Evolutionary conservation across 441 rosid genomes (phyloP), one percentile per base, ranked within the genome.

Genomic region (Populus hybrid): DNA sequence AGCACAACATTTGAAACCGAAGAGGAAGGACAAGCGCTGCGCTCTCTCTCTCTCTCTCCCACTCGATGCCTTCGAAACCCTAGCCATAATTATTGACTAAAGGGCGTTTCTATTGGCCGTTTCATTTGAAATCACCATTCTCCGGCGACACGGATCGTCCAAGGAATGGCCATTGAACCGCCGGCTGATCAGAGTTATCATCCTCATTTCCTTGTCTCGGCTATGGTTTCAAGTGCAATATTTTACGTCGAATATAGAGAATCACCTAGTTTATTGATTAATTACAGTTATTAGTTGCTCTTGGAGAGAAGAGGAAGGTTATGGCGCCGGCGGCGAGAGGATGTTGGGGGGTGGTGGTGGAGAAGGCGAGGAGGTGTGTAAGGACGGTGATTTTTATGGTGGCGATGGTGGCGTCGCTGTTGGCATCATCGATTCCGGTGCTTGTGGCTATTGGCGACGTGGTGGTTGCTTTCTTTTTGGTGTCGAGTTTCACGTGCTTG

Each of bases 401-500:
- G 80, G 93, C 99, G 85, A 95, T 95, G 99, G 87, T 86, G 75
- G 93, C 89, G 38, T 95, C 99, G 75, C 87, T 95, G n/a, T 76
- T 93, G 75, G 93, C 87, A 29, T 93, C 98, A 28, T 95, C 98
- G 61, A 83, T 95, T 73, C 98, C 98, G 53, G 81, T 95, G 72
- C 82, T 95, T 69, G 96, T 93, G 80, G 89, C 98, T 69, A 74
- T 91, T 42, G 90, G 88, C 35, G 99, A 95, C 76, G 90, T 90
- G 42, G 42, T 86, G 64, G 85, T 92, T 69, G 90, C 91, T 66
- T 90, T 84, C 82, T 83, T 88, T 10, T 78, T 94, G 77, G 81
- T 93, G 71, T 81, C 97, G 16, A 88, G 89, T 81, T 87, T 94
- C 87, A 89, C 92, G 59, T 93, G 97, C 81, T 84, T 92, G 73